Conservation (phyloP, 768 basidiomycete species). For the Tulasnella calospora region DNA sequence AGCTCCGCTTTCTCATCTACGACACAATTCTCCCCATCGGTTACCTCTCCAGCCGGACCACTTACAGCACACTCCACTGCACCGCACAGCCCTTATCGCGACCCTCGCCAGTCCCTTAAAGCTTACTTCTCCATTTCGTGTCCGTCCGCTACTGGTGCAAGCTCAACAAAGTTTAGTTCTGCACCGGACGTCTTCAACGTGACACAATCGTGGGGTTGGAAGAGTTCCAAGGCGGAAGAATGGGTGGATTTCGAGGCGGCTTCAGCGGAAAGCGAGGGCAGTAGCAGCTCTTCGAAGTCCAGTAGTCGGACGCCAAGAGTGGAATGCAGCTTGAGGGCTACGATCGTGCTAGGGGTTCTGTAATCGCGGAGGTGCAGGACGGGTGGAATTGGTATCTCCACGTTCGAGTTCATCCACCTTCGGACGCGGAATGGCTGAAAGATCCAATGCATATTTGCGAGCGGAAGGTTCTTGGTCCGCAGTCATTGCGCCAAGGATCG, state of each 20-base stretch:
- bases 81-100: conserved; percentile 67
- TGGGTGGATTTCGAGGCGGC: conserved; percentile 37
- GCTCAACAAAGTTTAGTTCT: conserved; percentile 77
- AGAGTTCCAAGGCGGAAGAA: conserved; percentile 53
- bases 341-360: conserved; percentile 71
- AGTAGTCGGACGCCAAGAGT: conserved; percentile 37
- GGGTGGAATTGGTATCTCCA: background rate
- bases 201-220: conserved; percentile 94
- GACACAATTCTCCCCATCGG: background rate
- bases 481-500: background rate
- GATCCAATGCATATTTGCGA: background rate
- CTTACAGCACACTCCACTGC: conserved; percentile 33
- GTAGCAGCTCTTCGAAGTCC: conserved; percentile 40
- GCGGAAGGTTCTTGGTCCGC: background rate
- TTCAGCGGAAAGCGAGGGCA: conserved; percentile 31
- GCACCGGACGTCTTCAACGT: conserved; percentile 80
- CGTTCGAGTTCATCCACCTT: background rate
- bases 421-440: background rate
- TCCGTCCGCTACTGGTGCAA: conserved; percentile 72
- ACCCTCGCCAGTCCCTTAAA: conserved; percentile 62
- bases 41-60: conserved; percentile 4
- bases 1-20: conserved; percentile 22
- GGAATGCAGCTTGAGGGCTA: conserved; percentile 68
- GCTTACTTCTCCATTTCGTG: conserved; percentile 85
- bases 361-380: conserved; percentile 34